Base-by-base conservation (phyloP, 2,329 filamentous ascomycete species). In the Botrytis galanthina region DNA sequence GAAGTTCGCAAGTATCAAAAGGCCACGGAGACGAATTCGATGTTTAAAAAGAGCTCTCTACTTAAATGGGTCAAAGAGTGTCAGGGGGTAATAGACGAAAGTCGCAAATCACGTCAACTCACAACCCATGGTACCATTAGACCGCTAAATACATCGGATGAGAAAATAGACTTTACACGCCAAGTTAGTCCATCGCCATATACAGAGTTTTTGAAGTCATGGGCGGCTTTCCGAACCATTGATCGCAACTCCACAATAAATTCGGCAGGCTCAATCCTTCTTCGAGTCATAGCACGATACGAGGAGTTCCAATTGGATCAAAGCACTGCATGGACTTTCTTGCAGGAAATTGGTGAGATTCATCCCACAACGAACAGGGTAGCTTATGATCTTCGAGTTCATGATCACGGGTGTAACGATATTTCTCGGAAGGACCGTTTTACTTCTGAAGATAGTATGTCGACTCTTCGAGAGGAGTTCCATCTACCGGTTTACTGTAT, bases 321-420 rank as follows among this genome's bases (percentile, higher is more conserved):
- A 22, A 79, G 81, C 59, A 84, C 85, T 7, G 87, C 87, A 51
- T 90, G 88, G 85, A 86, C 88, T 1, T 93, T 95, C 75, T 82
- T 96, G 44, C 92, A 95, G 78, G 93, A 96, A 80, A 85, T 95
- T 59, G 92, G 92, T 18, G 88, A 90, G 71, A 86, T 94, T 60
- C 83, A 88, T 12, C 91, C 92, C 0, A 93, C 91, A 87, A 91
- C 94, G 77, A 88, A 93, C 66, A 86, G 87, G 5, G 84, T 88
- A 6, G 85, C 91, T 4, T 93, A 92, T 80, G 86, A 86, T 46
- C 81, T 87, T 64, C 84, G 87, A 29, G 84, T 91, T 37, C 66
- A 69, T 16, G 42, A 29, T 29, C 66, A 57, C 37, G 66, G 48
- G 35, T 37, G 39, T 20, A 57, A 69, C n/a, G 51, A 57, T 42